Base-by-base conservation (phyloP, 495 filamentous ascomycete species). In the Podospora sp. region DNA sequence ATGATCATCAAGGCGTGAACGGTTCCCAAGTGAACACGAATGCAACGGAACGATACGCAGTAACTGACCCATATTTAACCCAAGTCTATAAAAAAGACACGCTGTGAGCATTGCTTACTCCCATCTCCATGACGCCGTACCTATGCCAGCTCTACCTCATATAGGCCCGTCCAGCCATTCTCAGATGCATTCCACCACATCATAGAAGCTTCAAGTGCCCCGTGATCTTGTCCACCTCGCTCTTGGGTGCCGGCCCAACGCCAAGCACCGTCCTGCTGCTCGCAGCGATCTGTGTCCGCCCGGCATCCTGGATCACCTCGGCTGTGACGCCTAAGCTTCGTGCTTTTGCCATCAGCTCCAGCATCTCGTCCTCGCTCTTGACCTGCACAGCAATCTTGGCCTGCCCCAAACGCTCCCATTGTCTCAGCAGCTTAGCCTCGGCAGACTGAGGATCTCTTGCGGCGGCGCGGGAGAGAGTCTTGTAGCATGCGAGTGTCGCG, bases 401-500 rank as follows among this genome's bases (percentile, higher is more conserved):
- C 79, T 97, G 94, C 0, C 95, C 95, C 25, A 81, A 76, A 16
- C 80, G 79, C 80, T 98, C 95, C 95, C 95, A 99, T 60, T 87
- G 88, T 57, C 81, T 82, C 16, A 99, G 86, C n/a, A 97, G 82
- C 24, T 86, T 81, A 16, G 85, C 83, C 27, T 79, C 74, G 55
- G 88, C 77, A 11, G 84, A 81, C 8, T 82, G 78, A 2, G 82
- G 80, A 21, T 77, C 73, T 24, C 73, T 74, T 36, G 72, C 64
- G 8, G 88, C 77, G 56, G 85, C 80, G n/a, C 82, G 78, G 65
- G 86, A 80, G 65, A 92, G 86, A 46, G 87, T 82, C 80, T 96
- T 97, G 88, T 97, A 99, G 85, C 93, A 97, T 35, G 94, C 94
- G 50, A 99, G 88, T 1, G 95, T 97, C 9, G 95, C 95, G 78